Evolutionary conservation across 768 basidiomycete genomes (phyloP).

Genomic region (Clavaria fumosa): DNA sequence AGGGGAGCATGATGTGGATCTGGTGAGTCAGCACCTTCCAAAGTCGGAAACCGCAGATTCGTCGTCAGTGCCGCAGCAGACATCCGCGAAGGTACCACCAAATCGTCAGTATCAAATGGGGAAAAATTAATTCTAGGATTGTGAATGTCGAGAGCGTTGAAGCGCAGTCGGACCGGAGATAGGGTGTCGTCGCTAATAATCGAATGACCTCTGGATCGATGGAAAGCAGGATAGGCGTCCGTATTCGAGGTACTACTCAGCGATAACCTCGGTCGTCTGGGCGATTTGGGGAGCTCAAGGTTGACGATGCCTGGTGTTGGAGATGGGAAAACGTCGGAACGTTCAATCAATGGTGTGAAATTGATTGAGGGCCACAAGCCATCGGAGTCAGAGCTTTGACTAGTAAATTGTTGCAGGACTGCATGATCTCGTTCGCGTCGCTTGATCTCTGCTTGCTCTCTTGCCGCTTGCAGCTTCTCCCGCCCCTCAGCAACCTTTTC

Average conservation of each 20-base stretch:
- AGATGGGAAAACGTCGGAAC: not conserved
- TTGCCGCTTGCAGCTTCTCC: slow-evolving; percentile 39
- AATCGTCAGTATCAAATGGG: slow-evolving; percentile 30
- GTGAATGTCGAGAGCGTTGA: too few species aligned
- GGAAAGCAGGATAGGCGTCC: slow-evolving; percentile 8
- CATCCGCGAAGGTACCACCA: slow-evolving; percentile 29
- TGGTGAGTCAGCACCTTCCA: slow-evolving; percentile 27
- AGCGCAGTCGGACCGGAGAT: too few species aligned
- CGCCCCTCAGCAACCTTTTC: slow-evolving; percentile 49
- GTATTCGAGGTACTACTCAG: slow-evolving; percentile 15
- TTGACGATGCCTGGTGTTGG: not conserved
- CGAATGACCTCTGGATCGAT: slow-evolving; percentile 25
- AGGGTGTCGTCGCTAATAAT: slow-evolving; percentile 27
- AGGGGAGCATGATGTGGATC: slow-evolving; percentile 1
- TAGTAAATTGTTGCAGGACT: slow-evolving; percentile 17
- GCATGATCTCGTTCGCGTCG: slow-evolving; percentile 27
- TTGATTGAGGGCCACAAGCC: not conserved
- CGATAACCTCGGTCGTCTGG: slow-evolving; percentile 17
- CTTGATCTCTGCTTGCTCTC: slow-evolving; percentile 39
- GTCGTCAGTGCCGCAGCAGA: too few species aligned
- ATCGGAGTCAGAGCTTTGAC: slow-evolving; percentile 9
- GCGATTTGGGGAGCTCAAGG: slow-evolving; percentile 10
- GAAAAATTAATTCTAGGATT: slow-evolving; percentile 26
- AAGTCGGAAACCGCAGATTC: too few species aligned
- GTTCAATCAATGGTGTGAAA: too few species aligned